Evolutionary conservation across 2,329 filamentous ascomycete species (phyloP).

Genomic region (Nigrospora sphaerica): DNA sequence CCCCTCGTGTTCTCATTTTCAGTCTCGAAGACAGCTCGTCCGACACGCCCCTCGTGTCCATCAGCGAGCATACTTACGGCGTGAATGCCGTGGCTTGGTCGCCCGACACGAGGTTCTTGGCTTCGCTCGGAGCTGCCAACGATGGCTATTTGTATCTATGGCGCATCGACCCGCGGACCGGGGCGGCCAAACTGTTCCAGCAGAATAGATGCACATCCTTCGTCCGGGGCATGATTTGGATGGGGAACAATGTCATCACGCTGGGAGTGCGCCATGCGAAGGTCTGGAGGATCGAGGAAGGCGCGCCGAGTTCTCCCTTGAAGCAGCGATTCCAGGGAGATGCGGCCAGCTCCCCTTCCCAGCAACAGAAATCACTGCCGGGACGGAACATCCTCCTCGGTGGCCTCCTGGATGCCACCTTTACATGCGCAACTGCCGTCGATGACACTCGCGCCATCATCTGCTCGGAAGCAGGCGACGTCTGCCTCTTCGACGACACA

Average conservation of each 20-base stretch:
- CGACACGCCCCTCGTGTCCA: constrained; percentile 74
- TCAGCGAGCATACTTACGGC: constrained; percentile 86
- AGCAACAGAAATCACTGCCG: constrained; percentile 61
- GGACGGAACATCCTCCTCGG: constrained; percentile 87
- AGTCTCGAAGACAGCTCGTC: constrained; percentile 72
- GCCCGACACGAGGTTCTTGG: constrained; percentile 75
- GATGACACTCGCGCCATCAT: constrained; percentile 70
- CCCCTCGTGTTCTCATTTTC: constrained; percentile 85
- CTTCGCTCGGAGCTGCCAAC: constrained; percentile 80
- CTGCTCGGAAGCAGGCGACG: constrained; percentile 78
- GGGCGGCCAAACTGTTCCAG: constrained; percentile 71
- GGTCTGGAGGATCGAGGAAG: constrained; percentile 80
- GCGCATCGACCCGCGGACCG: constrained; percentile 76
- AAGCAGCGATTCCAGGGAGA: constrained; percentile 52
- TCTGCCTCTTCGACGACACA: constrained; percentile 81
- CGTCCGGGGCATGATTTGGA: constrained; percentile 83
- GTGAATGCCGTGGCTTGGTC: constrained; percentile 88
- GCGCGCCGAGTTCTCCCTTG: constrained; percentile 48
- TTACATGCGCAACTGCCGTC: constrained; percentile 69
- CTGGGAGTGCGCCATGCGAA: constrained; percentile 89
- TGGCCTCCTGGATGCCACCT: constrained; percentile 72
- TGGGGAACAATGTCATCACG: constrained; percentile 77
- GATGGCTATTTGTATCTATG: constrained; percentile 93
- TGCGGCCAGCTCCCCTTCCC: constrained; percentile 26
- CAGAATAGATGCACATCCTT: constrained; percentile 87